Conservation (phyloP, 306 rosid genomes). For the Prinsepia uniflora region DNA sequence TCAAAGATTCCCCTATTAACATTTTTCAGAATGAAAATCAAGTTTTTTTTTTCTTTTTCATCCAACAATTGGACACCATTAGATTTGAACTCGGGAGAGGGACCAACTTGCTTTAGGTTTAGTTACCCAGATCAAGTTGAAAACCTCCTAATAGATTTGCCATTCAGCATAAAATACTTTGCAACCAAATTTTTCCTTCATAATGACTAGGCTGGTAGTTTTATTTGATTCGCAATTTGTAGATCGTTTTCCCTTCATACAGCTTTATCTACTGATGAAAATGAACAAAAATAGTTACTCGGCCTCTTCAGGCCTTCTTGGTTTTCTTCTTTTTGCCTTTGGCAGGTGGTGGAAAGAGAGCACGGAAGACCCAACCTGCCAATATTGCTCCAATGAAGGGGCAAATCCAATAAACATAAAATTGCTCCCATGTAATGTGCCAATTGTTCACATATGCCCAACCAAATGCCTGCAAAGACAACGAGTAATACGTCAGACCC, state of each 20-base stretch:
- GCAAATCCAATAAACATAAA: conserved; percentile 78
- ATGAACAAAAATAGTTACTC: background rate
- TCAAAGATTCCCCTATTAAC: too few species aligned
- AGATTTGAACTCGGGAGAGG: too few species aligned
- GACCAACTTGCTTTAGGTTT: too few species aligned
- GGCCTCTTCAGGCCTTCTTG: conserved; percentile 53
- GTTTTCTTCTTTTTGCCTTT: conserved; percentile 25
- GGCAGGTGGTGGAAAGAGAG: conserved; percentile 40
- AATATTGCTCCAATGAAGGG: conserved; percentile 67
- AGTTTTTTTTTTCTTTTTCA: too few species aligned
- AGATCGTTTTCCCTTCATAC: background rate
- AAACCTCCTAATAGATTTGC: too few species aligned
- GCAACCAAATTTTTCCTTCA: background rate
- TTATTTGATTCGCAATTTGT: background rate
- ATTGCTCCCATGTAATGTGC: conserved; percentile 88
- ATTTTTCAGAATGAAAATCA: too few species aligned
- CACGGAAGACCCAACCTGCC: conserved; percentile 76
- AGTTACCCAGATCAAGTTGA: too few species aligned
- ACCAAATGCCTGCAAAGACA: conserved; percentile 68
- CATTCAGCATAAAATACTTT: too few species aligned
- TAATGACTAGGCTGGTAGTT: background rate
- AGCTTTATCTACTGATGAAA: conserved; percentile 1
- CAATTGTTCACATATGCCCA: conserved; percentile 73
- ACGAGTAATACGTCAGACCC: background rate
- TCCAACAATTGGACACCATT: too few species aligned